These are phyloP conservation scores for Hymenoscyphus occultus DNA, from an alignment of 2,329 filamentous ascomycete genomes.

Conservation along the genomic window DNA sequence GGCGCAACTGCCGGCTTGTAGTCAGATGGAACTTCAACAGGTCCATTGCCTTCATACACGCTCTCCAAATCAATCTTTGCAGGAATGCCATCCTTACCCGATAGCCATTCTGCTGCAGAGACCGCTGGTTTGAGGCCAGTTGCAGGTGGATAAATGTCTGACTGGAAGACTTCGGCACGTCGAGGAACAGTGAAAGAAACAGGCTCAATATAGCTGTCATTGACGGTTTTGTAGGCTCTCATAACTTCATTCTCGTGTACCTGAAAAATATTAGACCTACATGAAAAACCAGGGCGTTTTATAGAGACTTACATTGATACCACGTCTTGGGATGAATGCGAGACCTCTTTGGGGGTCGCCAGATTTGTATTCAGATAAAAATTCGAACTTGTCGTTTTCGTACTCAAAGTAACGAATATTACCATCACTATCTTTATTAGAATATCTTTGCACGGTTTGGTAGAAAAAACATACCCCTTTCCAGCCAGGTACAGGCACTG, in stretches of 20 bases:
- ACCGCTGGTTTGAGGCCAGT: slow-evolving; percentile 77
- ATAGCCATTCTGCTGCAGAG: slow-evolving; percentile 78
- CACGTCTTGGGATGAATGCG: slow-evolving; percentile 90
- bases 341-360: slow-evolving; percentile 89
- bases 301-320: slow-evolving; percentile 68
- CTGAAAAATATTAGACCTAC: slow-evolving; percentile 40
- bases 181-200: slow-evolving; percentile 96
- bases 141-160: slow-evolving; percentile 92
- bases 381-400: slow-evolving; percentile 98
- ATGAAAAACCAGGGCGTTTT: neutral
- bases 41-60: slow-evolving; percentile 79
- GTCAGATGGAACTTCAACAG: slow-evolving; percentile 71
- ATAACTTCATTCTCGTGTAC: slow-evolving; percentile 95
- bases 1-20: slow-evolving; percentile 55
- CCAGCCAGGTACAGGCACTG: slow-evolving; percentile 95
- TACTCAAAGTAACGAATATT: slow-evolving; percentile 99
- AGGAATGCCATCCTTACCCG: slow-evolving; percentile 78
- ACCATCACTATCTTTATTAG: slow-evolving; percentile 64
- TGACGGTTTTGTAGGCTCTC: slow-evolving; percentile 95
- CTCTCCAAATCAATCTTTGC: slow-evolving; percentile 93
- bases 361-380: slow-evolving; percentile 96
- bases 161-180: slow-evolving; percentile 90
- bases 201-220: slow-evolving; percentile 90
- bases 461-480: slow-evolving; percentile 69
- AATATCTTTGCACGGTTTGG: neutral